Base-by-base conservation (phyloP, 306 rosid genomes). In the Hippophae rhamnoides region DNA sequence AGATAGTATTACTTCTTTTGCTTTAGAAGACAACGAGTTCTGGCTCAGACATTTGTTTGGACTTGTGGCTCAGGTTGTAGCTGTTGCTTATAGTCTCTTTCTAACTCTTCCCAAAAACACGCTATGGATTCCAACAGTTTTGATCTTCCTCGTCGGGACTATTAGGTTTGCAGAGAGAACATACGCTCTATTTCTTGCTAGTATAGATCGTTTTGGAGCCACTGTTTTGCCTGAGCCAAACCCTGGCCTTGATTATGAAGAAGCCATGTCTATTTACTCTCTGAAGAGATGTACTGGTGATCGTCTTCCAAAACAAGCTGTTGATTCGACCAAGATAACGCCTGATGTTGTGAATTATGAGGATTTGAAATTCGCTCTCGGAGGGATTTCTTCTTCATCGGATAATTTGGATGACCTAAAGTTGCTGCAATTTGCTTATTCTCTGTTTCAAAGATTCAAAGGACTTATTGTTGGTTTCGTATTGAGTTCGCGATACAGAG, bases 21-120 rank as follows among this genome's bases (percentile, higher is more conserved):
- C 77, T 67, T 69, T 73, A 0, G 77, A 66, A 10, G 77, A 73
- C 44, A 73, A 73, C 40, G 65, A 67, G 61, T 67, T 73, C 42
- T 73, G 77, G 77, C 64, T 73, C 40, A 63, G 77, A 46, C 64
- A 73, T 61, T 54, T 62, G 46, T 2, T 56, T 8, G 65, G 40
- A 11, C 72, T 72, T 11, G 2, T 56, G 5, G 8, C 62, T 2
- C 72, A 67, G 62, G 61, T 67, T 14, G 26, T 67, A 0, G 64
- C 57, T 5, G 72, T 56, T 27, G 59, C 60, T 18, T 61, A 9
- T 31, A 44, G 68, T 47, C 51, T 61, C 46, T 73, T 47, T 27
- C 45, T 56, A 8, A 61, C 73, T 0, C 49, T 73, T 45, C 13
- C 63, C 6, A 4, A 57, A 1, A 67, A 67, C 69, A 45, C 14